These are phyloP conservation scores for Capsella rubella DNA, from an alignment of 441 rosid species.

Conservation along the genomic window DNA sequence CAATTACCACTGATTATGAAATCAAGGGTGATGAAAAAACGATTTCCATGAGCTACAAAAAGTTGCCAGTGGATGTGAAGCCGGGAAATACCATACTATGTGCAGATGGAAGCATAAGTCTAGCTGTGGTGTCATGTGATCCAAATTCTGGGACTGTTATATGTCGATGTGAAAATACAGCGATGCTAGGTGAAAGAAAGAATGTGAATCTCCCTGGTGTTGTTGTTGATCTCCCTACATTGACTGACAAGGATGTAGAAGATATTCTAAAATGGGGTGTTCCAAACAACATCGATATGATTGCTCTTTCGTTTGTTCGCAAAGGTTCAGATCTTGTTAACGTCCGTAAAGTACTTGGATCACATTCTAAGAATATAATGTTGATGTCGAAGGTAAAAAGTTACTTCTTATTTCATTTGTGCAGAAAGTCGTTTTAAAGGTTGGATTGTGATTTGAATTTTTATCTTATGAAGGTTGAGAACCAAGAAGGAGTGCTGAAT, in stretches of 20 bases:
- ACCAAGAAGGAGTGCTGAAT: constrained; percentile 92
- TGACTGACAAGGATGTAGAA: constrained; percentile 87
- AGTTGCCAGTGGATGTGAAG: constrained; percentile 74
- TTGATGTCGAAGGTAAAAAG: constrained; percentile 87
- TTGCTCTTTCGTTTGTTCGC: constrained; percentile 93
- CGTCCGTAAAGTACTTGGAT: constrained; percentile 88
- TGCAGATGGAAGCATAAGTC: constrained; percentile 84
- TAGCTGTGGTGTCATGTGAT: constrained; percentile 77
- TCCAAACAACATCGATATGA: constrained; percentile 86
- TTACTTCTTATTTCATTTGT: neutral
- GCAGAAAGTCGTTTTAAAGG: constrained; percentile 6
- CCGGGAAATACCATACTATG: constrained; percentile 80
- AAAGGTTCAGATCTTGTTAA: constrained; percentile 91
- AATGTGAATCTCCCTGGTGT: constrained; percentile 91
- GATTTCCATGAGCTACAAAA: constrained; percentile 89
- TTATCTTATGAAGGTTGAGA: constrained; percentile 66
- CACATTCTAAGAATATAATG: constrained; percentile 75
- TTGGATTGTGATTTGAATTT: constrained; percentile 5
- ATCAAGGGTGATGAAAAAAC: constrained; percentile 67
- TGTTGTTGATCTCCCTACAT: constrained; percentile 87
- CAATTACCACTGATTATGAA: constrained; percentile 70
- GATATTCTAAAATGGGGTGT: constrained; percentile 90
- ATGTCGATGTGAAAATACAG: constrained; percentile 81
- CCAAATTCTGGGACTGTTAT: constrained; percentile 70
- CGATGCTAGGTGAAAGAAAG: constrained; percentile 85